A percentile compares a stretch with the other conserved stretches of the same genome.
These are phyloP conservation scores for Euphorbia tirucalli DNA, from an alignment of 345 rosid species.

Conservation along the genomic window DNA sequence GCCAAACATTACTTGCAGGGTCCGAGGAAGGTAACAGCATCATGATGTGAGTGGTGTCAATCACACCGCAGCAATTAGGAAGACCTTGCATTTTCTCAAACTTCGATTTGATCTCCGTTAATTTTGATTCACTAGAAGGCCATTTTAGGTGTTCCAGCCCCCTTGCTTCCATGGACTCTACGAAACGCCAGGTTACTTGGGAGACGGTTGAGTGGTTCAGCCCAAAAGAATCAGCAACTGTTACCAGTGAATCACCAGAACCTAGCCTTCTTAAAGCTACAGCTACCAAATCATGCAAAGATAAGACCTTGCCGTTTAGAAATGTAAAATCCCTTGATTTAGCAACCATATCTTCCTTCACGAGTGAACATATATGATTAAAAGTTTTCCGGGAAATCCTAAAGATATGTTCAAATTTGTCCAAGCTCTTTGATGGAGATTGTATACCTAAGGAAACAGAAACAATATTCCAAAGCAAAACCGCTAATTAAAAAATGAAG, in stretches of 20 bases:
- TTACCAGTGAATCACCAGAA: slow-evolving; percentile 51
- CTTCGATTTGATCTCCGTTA: slow-evolving; percentile 44
- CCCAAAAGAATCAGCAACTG: slow-evolving; percentile 52
- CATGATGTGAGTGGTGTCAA: slow-evolving; percentile 53
- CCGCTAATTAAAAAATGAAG: neutral
- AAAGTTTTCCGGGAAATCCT: slow-evolving; percentile 51
- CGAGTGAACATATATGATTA: slow-evolving; percentile 54
- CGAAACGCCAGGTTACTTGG: slow-evolving; percentile 69
- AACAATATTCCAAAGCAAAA: slow-evolving; percentile 7
- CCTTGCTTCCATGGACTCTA: slow-evolving; percentile 60
- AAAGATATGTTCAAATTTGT: slow-evolving; percentile 40
- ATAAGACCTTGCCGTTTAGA: slow-evolving; percentile 44
- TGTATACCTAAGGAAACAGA: slow-evolving; percentile 33
- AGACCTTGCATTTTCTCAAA: slow-evolving; percentile 53
- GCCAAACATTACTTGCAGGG: slow-evolving; percentile 46
- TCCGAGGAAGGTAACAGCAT: slow-evolving; percentile 54
- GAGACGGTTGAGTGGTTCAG: slow-evolving; percentile 57
- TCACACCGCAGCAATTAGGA: slow-evolving; percentile 61
- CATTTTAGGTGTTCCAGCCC: slow-evolving; percentile 54
- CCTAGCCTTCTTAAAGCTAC: slow-evolving; percentile 58
- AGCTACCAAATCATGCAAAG: slow-evolving; percentile 54
- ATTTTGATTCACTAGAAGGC: slow-evolving; percentile 46
- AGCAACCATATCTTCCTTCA: slow-evolving; percentile 43
- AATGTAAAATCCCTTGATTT: slow-evolving; percentile 42
- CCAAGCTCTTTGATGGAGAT: slow-evolving; percentile 37